Conservation (phyloP, 2,329 filamentous ascomycete species). For the Pseudogymnoascus sp. region DNA sequence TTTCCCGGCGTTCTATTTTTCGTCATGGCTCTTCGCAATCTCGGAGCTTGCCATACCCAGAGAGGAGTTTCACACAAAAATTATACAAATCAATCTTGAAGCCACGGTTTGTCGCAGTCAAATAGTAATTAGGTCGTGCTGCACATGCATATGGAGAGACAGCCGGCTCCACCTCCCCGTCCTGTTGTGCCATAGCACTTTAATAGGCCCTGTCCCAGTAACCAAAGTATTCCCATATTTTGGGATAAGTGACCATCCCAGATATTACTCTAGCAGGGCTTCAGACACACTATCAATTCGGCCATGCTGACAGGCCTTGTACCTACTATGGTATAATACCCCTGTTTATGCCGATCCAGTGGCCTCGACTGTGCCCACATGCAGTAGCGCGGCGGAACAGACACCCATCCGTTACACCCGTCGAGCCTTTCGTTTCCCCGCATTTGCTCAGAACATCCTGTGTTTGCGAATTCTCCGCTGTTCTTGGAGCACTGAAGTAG, state of each 20-base stretch:
- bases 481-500: not conserved
- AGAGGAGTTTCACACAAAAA: not conserved
- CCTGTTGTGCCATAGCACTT: not conserved
- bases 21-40: not conserved
- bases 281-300: constrained; percentile 2
- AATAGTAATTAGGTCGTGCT: not conserved
- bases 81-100: not conserved
- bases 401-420: constrained; percentile 1
- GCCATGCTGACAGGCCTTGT: not conserved
- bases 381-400: constrained; percentile 5
- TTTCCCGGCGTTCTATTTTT: not conserved
- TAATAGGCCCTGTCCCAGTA: not conserved
- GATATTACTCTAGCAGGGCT: constrained; percentile 6
- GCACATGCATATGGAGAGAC: not conserved
- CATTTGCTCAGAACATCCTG: not conserved
- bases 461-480: not conserved
- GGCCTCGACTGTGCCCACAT: constrained; percentile 5
- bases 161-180: not conserved
- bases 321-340: not conserved
- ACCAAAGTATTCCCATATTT: constrained; percentile 1
- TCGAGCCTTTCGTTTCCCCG: constrained; percentile 1
- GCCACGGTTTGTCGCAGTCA: not conserved
- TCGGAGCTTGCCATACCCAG: not conserved
- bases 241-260: not conserved
- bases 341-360: not conserved